Evolutionary conservation across 192 early-diverging fungal species (phyloP).

Genomic region (Backusella westeae): DNA sequence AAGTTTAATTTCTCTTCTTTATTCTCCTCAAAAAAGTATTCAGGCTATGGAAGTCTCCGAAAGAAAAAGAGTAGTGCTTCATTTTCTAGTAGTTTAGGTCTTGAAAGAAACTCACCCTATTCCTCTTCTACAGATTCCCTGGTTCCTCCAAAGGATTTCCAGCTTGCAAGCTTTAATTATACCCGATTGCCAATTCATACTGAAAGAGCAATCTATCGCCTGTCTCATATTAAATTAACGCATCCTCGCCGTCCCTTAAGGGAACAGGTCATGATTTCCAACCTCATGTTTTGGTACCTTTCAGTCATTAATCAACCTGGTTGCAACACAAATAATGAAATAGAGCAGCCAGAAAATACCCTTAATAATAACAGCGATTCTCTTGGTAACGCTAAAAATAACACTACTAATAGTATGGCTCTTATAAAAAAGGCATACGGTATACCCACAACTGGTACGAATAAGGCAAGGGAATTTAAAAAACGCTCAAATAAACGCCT

Average conservation of each 20-base stretch:
- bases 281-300: conserved; percentile 85
- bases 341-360: not conserved
- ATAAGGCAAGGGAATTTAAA: not conserved
- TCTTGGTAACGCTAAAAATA: not conserved
- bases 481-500: not conserved
- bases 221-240: conserved; percentile 72
- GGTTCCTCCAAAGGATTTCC: conserved; percentile 6
- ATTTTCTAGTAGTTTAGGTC: not conserved
- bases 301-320: conserved; percentile 49
- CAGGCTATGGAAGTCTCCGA: not conserved
- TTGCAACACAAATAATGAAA: conserved; percentile 2
- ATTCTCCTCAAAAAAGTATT: conserved; percentile 7
- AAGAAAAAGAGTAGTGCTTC: conserved; percentile 7
- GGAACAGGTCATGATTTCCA: conserved; percentile 76
- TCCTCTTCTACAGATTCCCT: conserved; percentile 2
- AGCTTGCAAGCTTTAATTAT: conserved; percentile 8
- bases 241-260: conserved; percentile 70
- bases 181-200: conserved; percentile 59
- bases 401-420: not conserved
- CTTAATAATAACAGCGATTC: not conserved
- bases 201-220: conserved; percentile 75
- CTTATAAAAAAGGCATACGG: not conserved
- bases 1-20: conserved; percentile 11
- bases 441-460: not conserved
- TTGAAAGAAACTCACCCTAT: not conserved